Conservation (phyloP, 305 asterid genomes). For the Solanum hybrid region DNA sequence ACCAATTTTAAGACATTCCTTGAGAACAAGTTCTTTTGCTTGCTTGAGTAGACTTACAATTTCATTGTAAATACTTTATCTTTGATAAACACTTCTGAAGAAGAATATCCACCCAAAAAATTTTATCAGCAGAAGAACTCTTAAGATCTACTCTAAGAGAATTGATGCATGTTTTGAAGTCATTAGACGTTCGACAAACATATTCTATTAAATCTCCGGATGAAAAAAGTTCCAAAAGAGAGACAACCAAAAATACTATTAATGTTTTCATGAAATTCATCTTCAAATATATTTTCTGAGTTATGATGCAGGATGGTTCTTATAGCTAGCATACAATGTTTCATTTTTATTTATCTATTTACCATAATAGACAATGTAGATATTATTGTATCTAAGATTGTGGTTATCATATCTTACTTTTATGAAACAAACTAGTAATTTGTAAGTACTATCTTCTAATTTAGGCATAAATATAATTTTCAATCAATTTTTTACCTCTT, state of each 20-base stretch:
- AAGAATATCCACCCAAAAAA: too few species aligned
- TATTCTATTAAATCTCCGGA: not conserved
- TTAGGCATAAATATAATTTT: not conserved
- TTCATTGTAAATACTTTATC: not conserved
- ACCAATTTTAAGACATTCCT: not conserved
- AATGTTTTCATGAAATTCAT: not conserved
- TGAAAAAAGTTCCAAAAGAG: too few species aligned
- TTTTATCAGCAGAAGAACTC: not conserved
- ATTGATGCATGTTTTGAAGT: not conserved
- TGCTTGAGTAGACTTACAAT: not conserved
- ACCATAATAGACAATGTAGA: not conserved
- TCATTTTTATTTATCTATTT: not conserved
- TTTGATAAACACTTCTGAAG: not conserved
- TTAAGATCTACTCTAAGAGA: not conserved
- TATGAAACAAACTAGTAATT: not conserved
- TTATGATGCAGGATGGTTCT: not conserved
- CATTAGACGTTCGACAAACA: not conserved
- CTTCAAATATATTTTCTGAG: not conserved
- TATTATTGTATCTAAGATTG: not conserved
- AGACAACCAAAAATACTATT: not conserved
- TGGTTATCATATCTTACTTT: not conserved
- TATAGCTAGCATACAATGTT: not conserved
- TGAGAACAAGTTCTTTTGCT: not conserved
- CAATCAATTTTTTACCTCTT: not conserved
- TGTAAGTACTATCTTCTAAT: not conserved